These are phyloP conservation scores for Cenchrus fungigraminus DNA, from an alignment of 176 grass and related monocot genomes.

Conservation along the genomic window DNA sequence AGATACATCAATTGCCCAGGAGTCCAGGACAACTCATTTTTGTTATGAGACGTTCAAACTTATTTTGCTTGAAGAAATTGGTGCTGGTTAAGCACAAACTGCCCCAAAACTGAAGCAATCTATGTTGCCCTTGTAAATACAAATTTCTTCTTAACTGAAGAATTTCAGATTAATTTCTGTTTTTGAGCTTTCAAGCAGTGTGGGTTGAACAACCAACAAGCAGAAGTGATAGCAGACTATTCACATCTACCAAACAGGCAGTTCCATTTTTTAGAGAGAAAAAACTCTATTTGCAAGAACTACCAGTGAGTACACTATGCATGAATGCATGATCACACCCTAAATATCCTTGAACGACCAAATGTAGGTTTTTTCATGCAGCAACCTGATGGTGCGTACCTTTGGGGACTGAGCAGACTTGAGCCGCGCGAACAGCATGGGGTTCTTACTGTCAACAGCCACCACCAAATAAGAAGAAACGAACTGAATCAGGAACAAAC, in stretches of 20 bases:
- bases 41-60: not conserved
- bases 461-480: not conserved
- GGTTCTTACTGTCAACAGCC: constrained; percentile 24
- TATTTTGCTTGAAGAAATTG: not conserved
- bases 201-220: not conserved
- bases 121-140: not conserved
- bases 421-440: constrained; percentile 25
- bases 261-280: not conserved
- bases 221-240: not conserved
- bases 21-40: too few species aligned
- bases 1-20: not conserved
- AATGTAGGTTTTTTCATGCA: not conserved
- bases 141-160: not conserved
- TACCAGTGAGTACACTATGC: not conserved
- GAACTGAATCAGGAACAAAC: not conserved
- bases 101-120: not conserved
- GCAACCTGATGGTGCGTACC: constrained; percentile 33
- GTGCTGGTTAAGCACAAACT: not conserved
- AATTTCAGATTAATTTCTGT: not conserved
- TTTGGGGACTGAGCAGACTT: constrained; percentile 32
- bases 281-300: constrained; percentile 4
- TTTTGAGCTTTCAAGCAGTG: not conserved
- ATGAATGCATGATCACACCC: not conserved
- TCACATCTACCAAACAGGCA: constrained; percentile 8
- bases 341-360: not conserved